A percentile compares a stretch with the other conserved stretches of the same genome.
These are phyloP conservation scores for Salicornia ramosissima DNA, from an alignment of 148 eudicot species.

Conservation along the genomic window DNA sequence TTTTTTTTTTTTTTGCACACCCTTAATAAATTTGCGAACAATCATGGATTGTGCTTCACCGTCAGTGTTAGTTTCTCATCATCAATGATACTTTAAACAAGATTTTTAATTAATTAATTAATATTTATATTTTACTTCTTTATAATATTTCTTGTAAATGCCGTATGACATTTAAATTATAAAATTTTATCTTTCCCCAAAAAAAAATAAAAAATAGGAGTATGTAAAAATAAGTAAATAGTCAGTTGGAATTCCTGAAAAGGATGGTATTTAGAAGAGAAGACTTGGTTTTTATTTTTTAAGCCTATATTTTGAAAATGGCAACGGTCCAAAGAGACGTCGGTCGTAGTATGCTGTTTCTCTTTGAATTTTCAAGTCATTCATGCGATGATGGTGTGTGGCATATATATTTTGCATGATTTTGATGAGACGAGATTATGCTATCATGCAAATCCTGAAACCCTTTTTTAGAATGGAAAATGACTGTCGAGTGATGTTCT, in stretches of 20 bases:
- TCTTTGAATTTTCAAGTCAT: slow-evolving; percentile 16
- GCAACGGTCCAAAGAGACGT: slow-evolving; percentile 5
- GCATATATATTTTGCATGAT: background rate
- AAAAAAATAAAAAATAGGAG: no score
- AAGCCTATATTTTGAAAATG: background rate
- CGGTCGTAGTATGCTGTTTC: background rate
- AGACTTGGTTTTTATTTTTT: slow-evolving; percentile 2
- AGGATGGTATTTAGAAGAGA: background rate
- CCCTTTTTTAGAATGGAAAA: background rate
- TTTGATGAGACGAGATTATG: background rate
- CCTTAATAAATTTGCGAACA: no score
- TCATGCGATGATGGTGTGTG: background rate
- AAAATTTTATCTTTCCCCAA: no score
- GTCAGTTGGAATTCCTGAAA: slow-evolving; percentile 11
- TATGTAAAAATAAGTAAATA: background rate
- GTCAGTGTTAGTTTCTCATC: no score
- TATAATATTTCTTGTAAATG: no score
- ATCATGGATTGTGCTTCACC: no score
- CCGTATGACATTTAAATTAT: no score
- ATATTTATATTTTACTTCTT: no score
- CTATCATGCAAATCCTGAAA: background rate
- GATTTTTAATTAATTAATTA: no score
- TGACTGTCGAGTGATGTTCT: no score
- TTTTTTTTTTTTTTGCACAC: no score
- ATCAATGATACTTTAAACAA: no score